Evolutionary conservation across 257 asterid genomes (phyloP).

Genomic region (Solanum pinnatisectum): DNA sequence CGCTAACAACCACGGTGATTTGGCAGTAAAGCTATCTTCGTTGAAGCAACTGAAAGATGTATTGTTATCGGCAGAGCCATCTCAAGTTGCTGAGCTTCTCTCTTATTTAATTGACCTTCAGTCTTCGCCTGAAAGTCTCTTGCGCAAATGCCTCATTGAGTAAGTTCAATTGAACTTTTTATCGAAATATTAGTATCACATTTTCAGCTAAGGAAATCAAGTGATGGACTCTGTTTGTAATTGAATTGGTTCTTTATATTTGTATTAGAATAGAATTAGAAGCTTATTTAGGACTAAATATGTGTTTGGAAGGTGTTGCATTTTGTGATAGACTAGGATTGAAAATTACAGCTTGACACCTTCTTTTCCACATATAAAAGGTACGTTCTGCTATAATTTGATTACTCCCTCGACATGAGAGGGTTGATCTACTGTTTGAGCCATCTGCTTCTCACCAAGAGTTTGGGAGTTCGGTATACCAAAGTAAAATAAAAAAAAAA

Average conservation of each 20-base stretch:
- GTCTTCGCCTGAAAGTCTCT: constrained; percentile 78
- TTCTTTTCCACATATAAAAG: background rate
- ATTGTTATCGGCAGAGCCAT: constrained; percentile 51
- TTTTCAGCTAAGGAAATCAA: background rate
- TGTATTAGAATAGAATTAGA: background rate
- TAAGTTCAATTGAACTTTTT: background rate
- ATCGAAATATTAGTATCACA: background rate
- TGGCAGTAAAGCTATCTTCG: constrained; percentile 77
- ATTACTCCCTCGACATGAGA: background rate
- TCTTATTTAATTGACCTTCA: constrained; percentile 80
- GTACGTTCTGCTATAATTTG: background rate
- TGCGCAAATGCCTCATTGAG: constrained; percentile 62
- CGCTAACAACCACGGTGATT: constrained; percentile 87
- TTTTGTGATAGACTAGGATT: background rate
- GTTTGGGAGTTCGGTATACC: background rate
- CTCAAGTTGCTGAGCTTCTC: constrained; percentile 60
- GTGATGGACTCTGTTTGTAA: background rate
- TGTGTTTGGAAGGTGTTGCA: background rate
- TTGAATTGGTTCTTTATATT: background rate
- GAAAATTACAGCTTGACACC: background rate
- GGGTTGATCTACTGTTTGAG: background rate
- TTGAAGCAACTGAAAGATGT: constrained; percentile 76
- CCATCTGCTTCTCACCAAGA: background rate
- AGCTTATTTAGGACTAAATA: background rate
- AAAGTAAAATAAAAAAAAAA: too few species aligned